Evolutionary conservation across 805 yeast species (phyloP).

Genomic region (Candida tallmaniae): DNA sequence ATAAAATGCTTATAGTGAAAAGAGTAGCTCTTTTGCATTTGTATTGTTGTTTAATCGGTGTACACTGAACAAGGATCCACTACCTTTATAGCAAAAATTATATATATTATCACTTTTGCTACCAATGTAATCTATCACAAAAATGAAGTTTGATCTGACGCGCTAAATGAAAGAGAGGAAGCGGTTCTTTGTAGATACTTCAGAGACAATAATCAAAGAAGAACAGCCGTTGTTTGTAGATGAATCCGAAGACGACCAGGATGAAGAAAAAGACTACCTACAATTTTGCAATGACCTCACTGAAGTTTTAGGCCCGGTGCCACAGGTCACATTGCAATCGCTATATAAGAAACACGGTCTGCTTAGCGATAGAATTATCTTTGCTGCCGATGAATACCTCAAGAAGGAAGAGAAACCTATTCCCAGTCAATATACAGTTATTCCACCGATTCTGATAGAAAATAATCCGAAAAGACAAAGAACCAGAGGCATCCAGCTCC

Average conservation of each 20-base stretch:
- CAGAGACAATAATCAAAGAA: too few relatives aligned
- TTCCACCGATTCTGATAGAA: conserved; percentile 12
- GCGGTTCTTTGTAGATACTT: background rate
- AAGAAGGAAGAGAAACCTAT: background rate
- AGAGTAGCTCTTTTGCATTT: too few relatives aligned
- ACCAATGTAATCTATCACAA: too few relatives aligned
- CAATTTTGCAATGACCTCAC: conserved; percentile 1
- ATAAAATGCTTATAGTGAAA: too few relatives aligned
- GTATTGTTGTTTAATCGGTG: too few relatives aligned
- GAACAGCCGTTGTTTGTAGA: too few relatives aligned
- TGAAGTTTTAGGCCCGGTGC: conserved; percentile 4
- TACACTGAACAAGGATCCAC: too few relatives aligned
- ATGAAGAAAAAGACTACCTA: background rate
- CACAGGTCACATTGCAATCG: background rate
- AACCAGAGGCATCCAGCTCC: conserved; percentile 11
- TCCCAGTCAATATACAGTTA: conserved; percentile 4
- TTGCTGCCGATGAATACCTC: conserved; percentile 10
- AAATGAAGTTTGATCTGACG: too few relatives aligned
- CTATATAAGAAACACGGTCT: conserved; percentile 5
- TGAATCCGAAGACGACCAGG: too few relatives aligned
- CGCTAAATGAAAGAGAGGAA: conserved; percentile 4
- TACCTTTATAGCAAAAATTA: too few relatives aligned
- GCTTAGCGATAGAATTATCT: conserved; percentile 6
- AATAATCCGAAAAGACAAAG: conserved; percentile 10
- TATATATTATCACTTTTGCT: too few relatives aligned